Conservation (phyloP, 1,284 basidiomycete species). For the Irpex sp. region DNA sequence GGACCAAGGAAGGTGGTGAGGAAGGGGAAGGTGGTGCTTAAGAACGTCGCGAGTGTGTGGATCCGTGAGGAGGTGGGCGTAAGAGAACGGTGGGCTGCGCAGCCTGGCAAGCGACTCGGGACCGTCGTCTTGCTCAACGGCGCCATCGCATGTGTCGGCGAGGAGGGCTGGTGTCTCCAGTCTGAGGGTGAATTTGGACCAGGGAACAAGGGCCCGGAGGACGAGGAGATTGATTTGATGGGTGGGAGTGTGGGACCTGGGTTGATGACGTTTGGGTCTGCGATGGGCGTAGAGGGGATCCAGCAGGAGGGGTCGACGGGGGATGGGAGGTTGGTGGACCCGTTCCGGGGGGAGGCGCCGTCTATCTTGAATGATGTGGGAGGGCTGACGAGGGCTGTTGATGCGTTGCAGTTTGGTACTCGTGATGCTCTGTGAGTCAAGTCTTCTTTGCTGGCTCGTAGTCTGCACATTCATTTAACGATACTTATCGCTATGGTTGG, state of each 20-base stretch:
- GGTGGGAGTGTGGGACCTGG: slow-evolving; percentile 47
- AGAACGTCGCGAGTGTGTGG: slow-evolving; percentile 50
- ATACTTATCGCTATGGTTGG: too few relatives aligned
- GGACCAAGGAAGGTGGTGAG: slow-evolving; percentile 29
- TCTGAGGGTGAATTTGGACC: background rate
- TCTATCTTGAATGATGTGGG: slow-evolving; percentile 29
- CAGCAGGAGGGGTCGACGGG: slow-evolving; percentile 58
- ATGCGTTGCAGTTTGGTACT: slow-evolving; percentile 49
- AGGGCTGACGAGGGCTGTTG: slow-evolving; percentile 41
- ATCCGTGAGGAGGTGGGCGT: slow-evolving; percentile 19
- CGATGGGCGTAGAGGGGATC: slow-evolving; percentile 61
- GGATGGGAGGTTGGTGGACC: slow-evolving; percentile 50
- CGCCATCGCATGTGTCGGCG: slow-evolving; percentile 37
- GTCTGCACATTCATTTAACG: too few relatives aligned
- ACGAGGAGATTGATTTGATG: slow-evolving; percentile 33
- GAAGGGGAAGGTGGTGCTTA: slow-evolving; percentile 48
- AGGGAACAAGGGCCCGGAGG: slow-evolving; percentile 31
- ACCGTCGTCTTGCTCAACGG: slow-evolving; percentile 40
- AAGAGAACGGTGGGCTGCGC: slow-evolving; percentile 16
- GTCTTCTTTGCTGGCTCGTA: background rate
- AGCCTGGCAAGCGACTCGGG: slow-evolving; percentile 12
- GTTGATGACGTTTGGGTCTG: slow-evolving; percentile 54
- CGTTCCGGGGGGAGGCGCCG: slow-evolving; percentile 27
- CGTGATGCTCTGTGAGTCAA: slow-evolving; percentile 43
- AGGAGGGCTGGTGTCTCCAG: slow-evolving; percentile 18